phyloP scores from a whole-genome alignment of 2,329 filamentous ascomycete species.

The Exophiala alcalophila region DNA sequence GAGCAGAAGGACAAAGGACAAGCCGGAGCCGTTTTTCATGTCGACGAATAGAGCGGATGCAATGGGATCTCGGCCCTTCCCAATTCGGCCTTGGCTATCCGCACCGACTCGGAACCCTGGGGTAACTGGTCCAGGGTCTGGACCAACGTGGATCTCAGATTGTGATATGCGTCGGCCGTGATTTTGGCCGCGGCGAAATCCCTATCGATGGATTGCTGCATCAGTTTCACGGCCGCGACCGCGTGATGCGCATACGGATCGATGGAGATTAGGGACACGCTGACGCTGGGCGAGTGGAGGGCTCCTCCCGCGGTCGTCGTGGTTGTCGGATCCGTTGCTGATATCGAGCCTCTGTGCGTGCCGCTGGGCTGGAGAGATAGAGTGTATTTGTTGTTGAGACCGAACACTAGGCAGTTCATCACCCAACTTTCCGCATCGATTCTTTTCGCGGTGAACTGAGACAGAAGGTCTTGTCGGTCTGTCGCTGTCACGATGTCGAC shows the following conservation, averaged over 20 bases:
- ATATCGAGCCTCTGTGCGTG: no score
- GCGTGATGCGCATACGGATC: constrained; percentile 36
- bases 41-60: constrained; percentile 8
- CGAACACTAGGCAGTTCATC: constrained; percentile 34
- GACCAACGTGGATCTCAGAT: constrained; percentile 31
- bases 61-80: constrained; percentile 9
- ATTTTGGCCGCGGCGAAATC: constrained; percentile 31
- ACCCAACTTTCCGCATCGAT: constrained; percentile 31
- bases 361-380: constrained; percentile 6
- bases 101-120: constrained; percentile 34
- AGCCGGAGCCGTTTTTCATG: no score
- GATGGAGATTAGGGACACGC: constrained; percentile 33
- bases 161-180: constrained; percentile 27
- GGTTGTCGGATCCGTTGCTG: not conserved
- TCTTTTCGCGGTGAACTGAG: constrained; percentile 26
- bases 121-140: constrained; percentile 32
- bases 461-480: constrained; percentile 31
- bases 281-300: constrained; percentile 7
- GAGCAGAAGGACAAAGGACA: no score
- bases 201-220: constrained; percentile 33
- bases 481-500: constrained; percentile 32
- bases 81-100: constrained; percentile 24
- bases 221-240: constrained; percentile 33
- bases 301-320: not conserved
- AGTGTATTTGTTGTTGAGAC: constrained; percentile 33